A percentile compares a stretch with the other conserved stretches of the same genome.
Conservation (phyloP, 805 yeast genomes). For the Metschnikowia amazonensis region DNA sequence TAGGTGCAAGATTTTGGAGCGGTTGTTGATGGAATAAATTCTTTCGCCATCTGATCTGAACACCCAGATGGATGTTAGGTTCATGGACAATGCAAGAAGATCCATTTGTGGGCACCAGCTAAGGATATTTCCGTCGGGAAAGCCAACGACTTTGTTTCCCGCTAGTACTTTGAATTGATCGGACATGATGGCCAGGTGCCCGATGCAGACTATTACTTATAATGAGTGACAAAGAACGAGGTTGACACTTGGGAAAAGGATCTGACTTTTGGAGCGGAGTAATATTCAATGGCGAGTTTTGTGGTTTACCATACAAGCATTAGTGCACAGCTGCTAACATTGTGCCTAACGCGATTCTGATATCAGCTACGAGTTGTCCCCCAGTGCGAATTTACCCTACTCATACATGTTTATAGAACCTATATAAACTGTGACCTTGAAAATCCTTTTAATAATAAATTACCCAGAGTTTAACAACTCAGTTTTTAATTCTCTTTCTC, state of each 20-base stretch:
- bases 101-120: conserved; percentile 54
- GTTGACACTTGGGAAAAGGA: neutral
- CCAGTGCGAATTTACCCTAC: neutral
- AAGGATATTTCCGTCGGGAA: conserved; percentile 36
- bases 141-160: conserved; percentile 17
- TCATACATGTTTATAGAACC: neutral
- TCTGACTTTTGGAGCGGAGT: too few species aligned
- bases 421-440: neutral
- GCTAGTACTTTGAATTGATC: conserved; percentile 9
- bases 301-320: neutral
- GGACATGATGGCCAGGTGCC: neutral
- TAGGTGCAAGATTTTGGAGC: conserved; percentile 29
- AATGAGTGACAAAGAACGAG: neutral
- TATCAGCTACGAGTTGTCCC: neutral
- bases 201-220: neutral
- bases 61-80: conserved; percentile 43
- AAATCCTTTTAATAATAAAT: too few species aligned
- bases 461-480: neutral
- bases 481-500: neutral
- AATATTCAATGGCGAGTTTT: neutral
- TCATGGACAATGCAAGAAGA: conserved; percentile 52
- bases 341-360: neutral
- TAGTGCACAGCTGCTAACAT: neutral
- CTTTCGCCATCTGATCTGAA: conserved; percentile 52
- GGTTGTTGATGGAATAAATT: conserved; percentile 46